These are phyloP conservation scores for Cyclotella kingstonii DNA, from an alignment of 108 stramenopile genomes.

Conservation along the genomic window DNA sequence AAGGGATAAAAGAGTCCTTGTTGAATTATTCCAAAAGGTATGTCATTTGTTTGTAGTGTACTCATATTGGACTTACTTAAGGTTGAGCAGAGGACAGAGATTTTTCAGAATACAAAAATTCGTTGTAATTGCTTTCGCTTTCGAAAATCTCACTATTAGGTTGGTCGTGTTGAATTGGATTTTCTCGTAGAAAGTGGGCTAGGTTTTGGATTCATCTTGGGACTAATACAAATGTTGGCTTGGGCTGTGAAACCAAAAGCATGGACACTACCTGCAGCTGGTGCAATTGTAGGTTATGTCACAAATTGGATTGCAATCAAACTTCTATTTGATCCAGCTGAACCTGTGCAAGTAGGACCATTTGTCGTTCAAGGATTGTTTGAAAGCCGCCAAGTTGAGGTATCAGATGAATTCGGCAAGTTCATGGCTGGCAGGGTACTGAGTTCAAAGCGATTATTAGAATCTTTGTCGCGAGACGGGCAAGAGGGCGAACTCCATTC, in stretches of 20 bases:
- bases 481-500: conserved; percentile 61
- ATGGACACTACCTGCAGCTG: conserved; percentile 63
- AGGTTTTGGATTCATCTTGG: conserved; percentile 94
- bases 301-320: conserved; percentile 96
- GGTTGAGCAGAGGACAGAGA: neutral
- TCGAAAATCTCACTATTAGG: conserved; percentile 27
- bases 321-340: conserved; percentile 87
- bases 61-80: neutral
- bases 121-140: too few species aligned
- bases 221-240: conserved; percentile 82
- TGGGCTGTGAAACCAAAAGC: conserved; percentile 80
- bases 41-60: conserved; percentile 7
- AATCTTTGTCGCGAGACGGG: conserved; percentile 56
- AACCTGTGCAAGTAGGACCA: conserved; percentile 69
- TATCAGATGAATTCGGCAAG: conserved; percentile 60
- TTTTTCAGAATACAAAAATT: neutral
- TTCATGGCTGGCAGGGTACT: conserved; percentile 68
- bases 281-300: conserved; percentile 85
- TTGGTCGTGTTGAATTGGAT: conserved; percentile 78
- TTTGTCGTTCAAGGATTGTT: conserved; percentile 90
- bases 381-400: conserved; percentile 88
- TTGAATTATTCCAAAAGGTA: conserved; percentile 88
- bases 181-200: conserved; percentile 90
- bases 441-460: conserved; percentile 50
- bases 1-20: conserved; percentile 70